These are phyloP conservation scores for Panaeolus papilionaceus DNA, from an alignment of 768 basidiomycete genomes.

Conservation along the genomic window DNA sequence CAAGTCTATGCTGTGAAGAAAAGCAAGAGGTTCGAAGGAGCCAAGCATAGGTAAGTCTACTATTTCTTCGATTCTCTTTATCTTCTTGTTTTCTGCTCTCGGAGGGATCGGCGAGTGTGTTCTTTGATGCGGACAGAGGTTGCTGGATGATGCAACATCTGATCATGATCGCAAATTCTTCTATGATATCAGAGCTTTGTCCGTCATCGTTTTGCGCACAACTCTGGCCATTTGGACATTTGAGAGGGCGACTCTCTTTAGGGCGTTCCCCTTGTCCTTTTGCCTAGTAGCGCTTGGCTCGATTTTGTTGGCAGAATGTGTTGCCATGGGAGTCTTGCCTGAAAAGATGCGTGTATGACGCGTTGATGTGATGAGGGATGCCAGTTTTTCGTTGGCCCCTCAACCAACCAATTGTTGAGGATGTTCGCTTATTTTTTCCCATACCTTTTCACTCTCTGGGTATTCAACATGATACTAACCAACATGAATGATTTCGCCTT, in stretches of 20 bases:
- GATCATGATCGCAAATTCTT: slow-evolving; percentile 10
- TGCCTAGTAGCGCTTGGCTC: neutral
- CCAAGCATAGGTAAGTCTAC: slow-evolving; percentile 80
- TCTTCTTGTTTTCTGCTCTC: slow-evolving; percentile 16
- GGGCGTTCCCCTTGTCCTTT: slow-evolving; percentile 17
- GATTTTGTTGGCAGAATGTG: neutral
- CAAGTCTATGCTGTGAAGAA: slow-evolving; percentile 78
- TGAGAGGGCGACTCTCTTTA: neutral
- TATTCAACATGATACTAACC: slow-evolving; percentile 33
- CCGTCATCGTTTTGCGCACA: slow-evolving; percentile 3
- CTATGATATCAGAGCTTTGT: slow-evolving; percentile 1
- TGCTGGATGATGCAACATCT: slow-evolving; percentile 3
- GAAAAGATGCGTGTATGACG: slow-evolving; percentile 7
- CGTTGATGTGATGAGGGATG: slow-evolving; percentile 3
- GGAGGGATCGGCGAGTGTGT: slow-evolving; percentile 7
- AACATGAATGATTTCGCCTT: slow-evolving; percentile 26
- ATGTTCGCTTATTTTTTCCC: slow-evolving; percentile 19
- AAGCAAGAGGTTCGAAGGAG: slow-evolving; percentile 91
- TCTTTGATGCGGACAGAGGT: neutral
- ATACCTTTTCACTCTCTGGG: slow-evolving; percentile 26
- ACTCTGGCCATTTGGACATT: neutral
- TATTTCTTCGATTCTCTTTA: slow-evolving; percentile 19
- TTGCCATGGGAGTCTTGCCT: slow-evolving; percentile 5
- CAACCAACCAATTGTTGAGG: neutral
- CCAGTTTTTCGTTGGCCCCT: neutral